phyloP scores from a whole-genome alignment of 495 filamentous ascomycete species.

The Achaetomiella virescens region DNA sequence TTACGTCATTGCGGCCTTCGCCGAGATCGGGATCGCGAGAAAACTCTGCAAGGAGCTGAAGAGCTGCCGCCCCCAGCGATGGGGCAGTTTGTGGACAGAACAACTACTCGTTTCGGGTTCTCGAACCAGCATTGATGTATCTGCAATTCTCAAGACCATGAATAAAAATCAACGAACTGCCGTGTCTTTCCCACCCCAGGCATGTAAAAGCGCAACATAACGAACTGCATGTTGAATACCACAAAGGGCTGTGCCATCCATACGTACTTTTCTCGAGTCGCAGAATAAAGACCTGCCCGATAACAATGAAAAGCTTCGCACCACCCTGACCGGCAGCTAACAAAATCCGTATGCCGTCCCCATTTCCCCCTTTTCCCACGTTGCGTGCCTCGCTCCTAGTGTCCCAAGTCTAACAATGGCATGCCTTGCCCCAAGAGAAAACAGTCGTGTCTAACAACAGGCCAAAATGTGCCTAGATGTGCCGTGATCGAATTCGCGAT shows the following conservation, averaged over 20 bases:
- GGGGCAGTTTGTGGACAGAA: no score
- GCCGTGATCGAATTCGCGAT: constrained; percentile 4
- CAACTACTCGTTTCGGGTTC: no score
- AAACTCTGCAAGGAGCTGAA: no score
- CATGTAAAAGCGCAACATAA: not conserved
- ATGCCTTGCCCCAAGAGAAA: constrained; percentile 4
- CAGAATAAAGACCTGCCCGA: not conserved
- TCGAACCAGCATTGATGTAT: no score
- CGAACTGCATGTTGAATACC: not conserved
- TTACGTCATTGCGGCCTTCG: no score
- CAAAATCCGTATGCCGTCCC: not conserved
- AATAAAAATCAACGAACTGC: not conserved
- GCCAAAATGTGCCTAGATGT: not conserved
- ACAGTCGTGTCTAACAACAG: constrained; percentile 1
- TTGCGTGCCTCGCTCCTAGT: not conserved
- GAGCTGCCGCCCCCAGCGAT: no score
- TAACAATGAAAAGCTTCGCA: not conserved
- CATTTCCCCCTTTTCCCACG: not conserved
- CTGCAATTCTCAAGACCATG: not conserved
- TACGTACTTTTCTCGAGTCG: not conserved
- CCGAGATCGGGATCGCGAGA: no score
- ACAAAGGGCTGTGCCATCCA: not conserved
- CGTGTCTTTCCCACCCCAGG: not conserved
- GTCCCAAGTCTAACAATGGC: constrained; percentile 1
- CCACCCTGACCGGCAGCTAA: not conserved